Evolutionary conservation across 495 filamentous ascomycete genomes (phyloP).

Genomic region (Podospora comata): DNA sequence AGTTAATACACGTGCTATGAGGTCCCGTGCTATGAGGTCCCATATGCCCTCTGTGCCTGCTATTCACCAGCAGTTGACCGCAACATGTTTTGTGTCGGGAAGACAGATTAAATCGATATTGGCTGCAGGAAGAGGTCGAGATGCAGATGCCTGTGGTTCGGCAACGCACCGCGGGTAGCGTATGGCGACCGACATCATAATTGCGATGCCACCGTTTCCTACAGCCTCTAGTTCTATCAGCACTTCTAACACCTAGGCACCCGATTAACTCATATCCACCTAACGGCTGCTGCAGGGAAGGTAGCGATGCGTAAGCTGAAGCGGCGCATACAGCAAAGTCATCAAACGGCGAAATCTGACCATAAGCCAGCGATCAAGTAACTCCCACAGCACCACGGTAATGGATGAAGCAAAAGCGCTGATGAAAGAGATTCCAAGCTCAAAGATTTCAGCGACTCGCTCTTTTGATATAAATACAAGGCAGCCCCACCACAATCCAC

Average conservation of each 20-base stretch:
- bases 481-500: not conserved
- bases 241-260: not conserved
- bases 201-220: conserved; percentile 1
- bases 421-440: not conserved
- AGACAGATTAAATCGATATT: conserved; percentile 4
- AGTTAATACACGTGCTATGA: not conserved
- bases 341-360: not conserved
- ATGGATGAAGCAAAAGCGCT: not conserved
- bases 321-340: not conserved
- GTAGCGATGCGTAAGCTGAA: conserved; percentile 2
- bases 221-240: not conserved
- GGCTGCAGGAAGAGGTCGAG: conserved; percentile 1
- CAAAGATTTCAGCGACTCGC: not conserved
- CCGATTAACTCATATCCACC: not conserved
- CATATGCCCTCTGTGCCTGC: too few relatives aligned
- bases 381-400: not conserved
- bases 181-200: not conserved
- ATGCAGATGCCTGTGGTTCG: not conserved
- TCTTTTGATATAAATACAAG: not conserved
- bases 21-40: not conserved
- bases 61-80: not conserved
- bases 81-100: conserved; percentile 5
- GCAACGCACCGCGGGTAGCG: not conserved
- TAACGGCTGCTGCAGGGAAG: not conserved
- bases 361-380: not conserved